Conservation (phyloP, 805 yeast species). For the Myxozyma udenii region DNA sequence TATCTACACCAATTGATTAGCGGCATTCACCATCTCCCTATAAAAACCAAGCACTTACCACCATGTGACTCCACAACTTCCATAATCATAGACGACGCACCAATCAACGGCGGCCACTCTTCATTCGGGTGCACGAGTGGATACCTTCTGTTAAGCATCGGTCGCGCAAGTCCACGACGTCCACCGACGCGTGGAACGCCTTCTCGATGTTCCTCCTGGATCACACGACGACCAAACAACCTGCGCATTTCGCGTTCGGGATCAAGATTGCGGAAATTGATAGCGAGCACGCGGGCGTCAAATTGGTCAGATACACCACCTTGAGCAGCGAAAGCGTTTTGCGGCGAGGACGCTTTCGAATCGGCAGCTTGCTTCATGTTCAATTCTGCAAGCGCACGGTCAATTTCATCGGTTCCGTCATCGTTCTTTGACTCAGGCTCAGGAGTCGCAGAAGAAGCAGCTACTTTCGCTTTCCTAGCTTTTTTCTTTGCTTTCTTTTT, state of each 20-base stretch:
- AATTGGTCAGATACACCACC: conserved; percentile 3
- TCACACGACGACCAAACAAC: conserved; percentile 28
- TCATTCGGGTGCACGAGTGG: conserved; percentile 28
- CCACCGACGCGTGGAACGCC: conserved; percentile 8
- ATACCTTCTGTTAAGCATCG: conserved; percentile 14
- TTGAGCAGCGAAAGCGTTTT: not conserved
- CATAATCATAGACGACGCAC: conserved; percentile 23
- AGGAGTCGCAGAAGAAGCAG: too few relatives aligned
- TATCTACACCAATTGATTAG: conserved; percentile 31
- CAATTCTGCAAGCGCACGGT: conserved; percentile 23
- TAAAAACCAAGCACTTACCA: not conserved
- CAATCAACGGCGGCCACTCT: conserved; percentile 29
- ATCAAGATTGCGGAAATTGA: conserved; percentile 25
- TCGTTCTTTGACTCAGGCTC: too few relatives aligned
- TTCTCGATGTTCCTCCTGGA: conserved; percentile 20
- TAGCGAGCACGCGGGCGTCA: conserved; percentile 18
- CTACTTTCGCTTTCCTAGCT: conserved; percentile 4
- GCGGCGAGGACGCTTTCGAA: not conserved
- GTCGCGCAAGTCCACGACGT: conserved; percentile 13
- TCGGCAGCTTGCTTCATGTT: conserved; percentile 9
- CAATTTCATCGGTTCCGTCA: conserved; percentile 23
- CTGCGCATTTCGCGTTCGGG: conserved; percentile 29
- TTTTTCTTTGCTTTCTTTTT: conserved; percentile 27
- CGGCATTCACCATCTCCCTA: not conserved
- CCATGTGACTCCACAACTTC: conserved; percentile 25